Evolutionary conservation across 768 basidiomycete genomes (phyloP).

Genomic region (Boletus rubroflammeus): DNA sequence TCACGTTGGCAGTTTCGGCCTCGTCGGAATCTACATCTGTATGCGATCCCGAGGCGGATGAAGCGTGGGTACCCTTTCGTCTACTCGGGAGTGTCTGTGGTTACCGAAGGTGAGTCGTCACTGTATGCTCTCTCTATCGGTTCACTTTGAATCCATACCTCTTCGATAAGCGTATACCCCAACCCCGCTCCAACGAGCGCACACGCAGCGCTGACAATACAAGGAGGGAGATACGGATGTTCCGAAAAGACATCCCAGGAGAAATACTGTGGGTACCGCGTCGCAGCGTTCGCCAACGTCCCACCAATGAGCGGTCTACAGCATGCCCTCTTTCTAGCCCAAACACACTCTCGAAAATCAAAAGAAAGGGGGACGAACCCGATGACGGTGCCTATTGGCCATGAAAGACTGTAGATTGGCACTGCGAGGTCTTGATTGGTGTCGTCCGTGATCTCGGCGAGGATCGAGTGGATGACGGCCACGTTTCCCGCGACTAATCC

Average conservation of each 20-base stretch:
- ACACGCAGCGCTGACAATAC: slow-evolving; percentile 9
- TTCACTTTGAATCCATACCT: slow-evolving; percentile 8
- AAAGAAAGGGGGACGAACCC: slow-evolving; percentile 34
- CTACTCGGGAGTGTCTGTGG: slow-evolving; percentile 18
- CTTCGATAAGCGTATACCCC: slow-evolving; percentile 19
- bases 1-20: slow-evolving; percentile 25
- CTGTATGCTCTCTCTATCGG: background rate
- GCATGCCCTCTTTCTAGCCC: background rate
- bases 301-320: slow-evolving; percentile 22
- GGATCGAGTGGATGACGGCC: slow-evolving; percentile 57
- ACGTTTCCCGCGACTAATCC: slow-evolving; percentile 61
- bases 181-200: slow-evolving; percentile 7
- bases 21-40: background rate
- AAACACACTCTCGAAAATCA: background rate
- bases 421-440: slow-evolving; percentile 59
- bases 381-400: slow-evolving; percentile 54
- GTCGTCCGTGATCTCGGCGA: slow-evolving; percentile 60
- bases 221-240: slow-evolving; percentile 19
- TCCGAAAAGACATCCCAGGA: slow-evolving; percentile 11
- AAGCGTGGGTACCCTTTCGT: background rate
- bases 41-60: background rate
- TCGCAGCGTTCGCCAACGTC: slow-evolving; percentile 18
- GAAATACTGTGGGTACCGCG: slow-evolving; percentile 11
- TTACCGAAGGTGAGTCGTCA: background rate
- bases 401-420: slow-evolving; percentile 54